Evolutionary conservation across 2,329 filamentous ascomycete species (phyloP).

Genomic region (Aspergillus sp.): DNA sequence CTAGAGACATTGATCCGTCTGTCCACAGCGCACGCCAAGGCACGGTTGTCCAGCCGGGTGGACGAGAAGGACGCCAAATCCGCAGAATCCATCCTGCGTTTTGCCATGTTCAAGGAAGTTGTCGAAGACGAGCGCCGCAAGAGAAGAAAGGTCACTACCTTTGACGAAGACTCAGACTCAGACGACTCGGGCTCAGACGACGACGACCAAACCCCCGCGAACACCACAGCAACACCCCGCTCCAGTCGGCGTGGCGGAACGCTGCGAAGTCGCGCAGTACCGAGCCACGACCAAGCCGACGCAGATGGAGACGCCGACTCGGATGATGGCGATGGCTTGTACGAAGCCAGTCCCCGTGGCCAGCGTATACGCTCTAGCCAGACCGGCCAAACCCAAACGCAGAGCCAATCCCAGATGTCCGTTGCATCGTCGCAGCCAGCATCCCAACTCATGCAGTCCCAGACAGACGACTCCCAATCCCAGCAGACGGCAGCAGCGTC

Average conservation of each 20-base stretch:
- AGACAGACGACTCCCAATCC: slow-evolving; percentile 42
- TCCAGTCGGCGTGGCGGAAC: slow-evolving; percentile 25
- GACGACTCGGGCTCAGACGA: slow-evolving; percentile 34
- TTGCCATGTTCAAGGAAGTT: slow-evolving; percentile 95
- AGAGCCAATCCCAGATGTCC: slow-evolving; percentile 50
- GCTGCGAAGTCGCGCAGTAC: slow-evolving; percentile 27
- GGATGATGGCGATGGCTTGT: slow-evolving; percentile 46
- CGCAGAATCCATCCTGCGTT: slow-evolving; percentile 82
- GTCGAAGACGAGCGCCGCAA: slow-evolving; percentile 69
- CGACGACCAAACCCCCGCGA: slow-evolving; percentile 17
- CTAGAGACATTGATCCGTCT: slow-evolving; percentile 97
- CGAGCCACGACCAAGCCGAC: slow-evolving; percentile 38
- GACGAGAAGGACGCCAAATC: slow-evolving; percentile 82
- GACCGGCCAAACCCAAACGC: slow-evolving; percentile 27
- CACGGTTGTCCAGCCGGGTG: slow-evolving; percentile 76
- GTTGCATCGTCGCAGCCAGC: slow-evolving; percentile 72
- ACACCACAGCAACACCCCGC: slow-evolving; percentile 23
- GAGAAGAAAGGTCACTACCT: slow-evolving; percentile 67
- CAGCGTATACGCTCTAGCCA: slow-evolving; percentile 28
- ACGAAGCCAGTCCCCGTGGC: slow-evolving; percentile 44
- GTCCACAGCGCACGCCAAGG: slow-evolving; percentile 90
- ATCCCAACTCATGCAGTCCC: slow-evolving; percentile 57
- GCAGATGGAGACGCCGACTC: slow-evolving; percentile 47
- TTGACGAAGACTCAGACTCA: slow-evolving; percentile 50
- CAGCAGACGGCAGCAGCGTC: slow-evolving; percentile 39